Conservation (phyloP, 441 rosid genomes). For the Adansonia rubrostipa region DNA sequence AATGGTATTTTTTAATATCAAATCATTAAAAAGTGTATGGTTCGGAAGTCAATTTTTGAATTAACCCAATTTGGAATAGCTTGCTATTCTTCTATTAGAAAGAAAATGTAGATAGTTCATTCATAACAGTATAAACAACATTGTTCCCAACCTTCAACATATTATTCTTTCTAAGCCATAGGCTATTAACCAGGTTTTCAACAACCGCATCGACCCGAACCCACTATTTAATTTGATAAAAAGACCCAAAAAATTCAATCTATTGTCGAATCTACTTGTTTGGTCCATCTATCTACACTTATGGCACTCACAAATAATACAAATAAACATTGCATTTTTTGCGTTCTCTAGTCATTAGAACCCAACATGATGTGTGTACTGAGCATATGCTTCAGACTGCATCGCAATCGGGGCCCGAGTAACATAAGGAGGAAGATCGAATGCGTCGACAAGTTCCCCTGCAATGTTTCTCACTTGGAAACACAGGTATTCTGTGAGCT, state of each 20-base stretch:
- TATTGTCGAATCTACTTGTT: background rate
- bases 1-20: no score
- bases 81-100: background rate
- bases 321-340: no score
- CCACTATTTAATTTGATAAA: background rate
- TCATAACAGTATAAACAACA: background rate
- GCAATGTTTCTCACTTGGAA: slow-evolving; percentile 90
- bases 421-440: slow-evolving; percentile 77
- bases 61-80: background rate
- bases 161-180: background rate
- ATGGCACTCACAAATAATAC: no score
- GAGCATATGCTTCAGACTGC: slow-evolving; percentile 90
- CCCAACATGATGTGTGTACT: slow-evolving; percentile 82
- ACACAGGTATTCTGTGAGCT: slow-evolving; percentile 77
- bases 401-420: slow-evolving; percentile 93
- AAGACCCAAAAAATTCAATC: background rate
- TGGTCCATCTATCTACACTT: background rate
- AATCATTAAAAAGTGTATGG: no score
- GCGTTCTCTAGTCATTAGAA: slow-evolving; percentile 42
- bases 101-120: background rate
- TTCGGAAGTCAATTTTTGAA: no score
- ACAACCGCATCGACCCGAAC: background rate
- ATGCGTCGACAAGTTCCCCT: slow-evolving; percentile 76
- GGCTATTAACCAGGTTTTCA: background rate
- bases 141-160: background rate